Evolutionary conservation across 2,329 filamentous ascomycete species (phyloP).

Genomic region (Helicocarpus griseus): DNA sequence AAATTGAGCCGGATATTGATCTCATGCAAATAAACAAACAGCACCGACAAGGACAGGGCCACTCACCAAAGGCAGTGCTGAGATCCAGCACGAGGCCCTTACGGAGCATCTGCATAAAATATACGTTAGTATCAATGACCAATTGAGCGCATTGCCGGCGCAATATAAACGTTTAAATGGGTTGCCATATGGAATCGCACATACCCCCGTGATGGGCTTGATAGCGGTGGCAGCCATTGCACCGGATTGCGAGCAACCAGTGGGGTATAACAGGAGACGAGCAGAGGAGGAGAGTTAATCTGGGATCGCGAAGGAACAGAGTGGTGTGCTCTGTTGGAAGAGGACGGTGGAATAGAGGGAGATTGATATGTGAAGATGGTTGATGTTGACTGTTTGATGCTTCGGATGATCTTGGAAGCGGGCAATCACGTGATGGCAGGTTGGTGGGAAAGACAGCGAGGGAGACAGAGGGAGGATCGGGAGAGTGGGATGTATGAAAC

Average conservation of each 20-base stretch:
- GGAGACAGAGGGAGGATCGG: neutral
- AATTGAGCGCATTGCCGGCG: neutral
- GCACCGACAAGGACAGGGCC: too few relatives aligned
- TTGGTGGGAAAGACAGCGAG: neutral
- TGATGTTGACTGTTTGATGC: neutral
- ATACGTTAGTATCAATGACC: constrained; percentile 5
- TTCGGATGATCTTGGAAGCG: neutral
- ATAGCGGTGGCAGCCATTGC: constrained; percentile 31
- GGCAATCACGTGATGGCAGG: neutral
- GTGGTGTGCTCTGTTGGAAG: neutral
- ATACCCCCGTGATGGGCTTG: constrained; percentile 39
- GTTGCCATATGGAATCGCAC: constrained; percentile 16
- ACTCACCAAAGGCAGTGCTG: constrained; percentile 56
- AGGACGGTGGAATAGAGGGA: neutral
- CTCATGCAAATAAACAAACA: too few relatives aligned
- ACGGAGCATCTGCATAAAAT: constrained; percentile 50
- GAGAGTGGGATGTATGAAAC: neutral
- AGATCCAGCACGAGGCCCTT: constrained; percentile 57
- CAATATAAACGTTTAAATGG: neutral
- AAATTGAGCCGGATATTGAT: too few relatives aligned
- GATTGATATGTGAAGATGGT: neutral
- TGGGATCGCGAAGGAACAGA: neutral
- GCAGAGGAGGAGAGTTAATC: constrained; percentile 14
- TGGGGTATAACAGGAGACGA: constrained; percentile 12
- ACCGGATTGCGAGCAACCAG: constrained; percentile 15